Conservation (phyloP, 2,329 filamentous ascomycete genomes). For the Taxawa tesnikishii region DNA sequence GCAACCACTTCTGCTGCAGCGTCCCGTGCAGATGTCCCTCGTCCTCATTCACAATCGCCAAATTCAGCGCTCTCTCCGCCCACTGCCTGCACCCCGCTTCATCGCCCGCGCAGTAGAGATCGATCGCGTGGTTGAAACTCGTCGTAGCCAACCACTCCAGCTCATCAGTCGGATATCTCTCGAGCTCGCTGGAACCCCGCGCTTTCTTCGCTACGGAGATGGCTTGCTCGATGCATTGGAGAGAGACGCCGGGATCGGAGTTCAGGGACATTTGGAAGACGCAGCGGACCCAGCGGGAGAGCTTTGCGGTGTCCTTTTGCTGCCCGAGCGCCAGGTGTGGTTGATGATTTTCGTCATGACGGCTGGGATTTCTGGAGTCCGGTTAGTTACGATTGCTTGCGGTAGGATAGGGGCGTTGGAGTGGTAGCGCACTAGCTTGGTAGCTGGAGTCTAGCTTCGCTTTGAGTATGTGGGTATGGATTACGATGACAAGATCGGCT, state of each 20-base stretch:
- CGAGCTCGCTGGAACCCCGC: neutral
- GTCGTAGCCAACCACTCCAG: constrained; percentile 64
- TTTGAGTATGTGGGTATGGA: constrained; percentile 23
- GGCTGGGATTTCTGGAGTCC: constrained; percentile 11
- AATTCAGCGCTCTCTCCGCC: constrained; percentile 49
- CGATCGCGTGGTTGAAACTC: constrained; percentile 58
- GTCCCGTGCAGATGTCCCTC: constrained; percentile 22
- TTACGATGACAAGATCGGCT: constrained; percentile 33
- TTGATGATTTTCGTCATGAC: constrained; percentile 57
- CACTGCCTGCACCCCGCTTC: constrained; percentile 45
- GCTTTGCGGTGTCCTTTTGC: constrained; percentile 41
- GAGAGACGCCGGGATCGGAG: constrained; percentile 7
- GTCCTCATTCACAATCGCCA: constrained; percentile 49
- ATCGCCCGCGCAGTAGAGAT: constrained; percentile 47
- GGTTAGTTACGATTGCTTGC: neutral
- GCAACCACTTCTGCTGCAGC: constrained; percentile 23
- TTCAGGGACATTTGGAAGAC: constrained; percentile 28
- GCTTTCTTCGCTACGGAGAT: constrained; percentile 36
- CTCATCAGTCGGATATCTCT: constrained; percentile 51
- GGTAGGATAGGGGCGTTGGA: neutral
- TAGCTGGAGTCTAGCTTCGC: constrained; percentile 16
- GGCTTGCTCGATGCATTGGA: constrained; percentile 54
- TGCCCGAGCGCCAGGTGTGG: constrained; percentile 39
- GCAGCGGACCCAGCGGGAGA: constrained; percentile 61
- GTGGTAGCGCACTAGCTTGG: constrained; percentile 9